phyloP scores from a whole-genome alignment of 208 protist species.

The Porcisia hertigi region DNA sequence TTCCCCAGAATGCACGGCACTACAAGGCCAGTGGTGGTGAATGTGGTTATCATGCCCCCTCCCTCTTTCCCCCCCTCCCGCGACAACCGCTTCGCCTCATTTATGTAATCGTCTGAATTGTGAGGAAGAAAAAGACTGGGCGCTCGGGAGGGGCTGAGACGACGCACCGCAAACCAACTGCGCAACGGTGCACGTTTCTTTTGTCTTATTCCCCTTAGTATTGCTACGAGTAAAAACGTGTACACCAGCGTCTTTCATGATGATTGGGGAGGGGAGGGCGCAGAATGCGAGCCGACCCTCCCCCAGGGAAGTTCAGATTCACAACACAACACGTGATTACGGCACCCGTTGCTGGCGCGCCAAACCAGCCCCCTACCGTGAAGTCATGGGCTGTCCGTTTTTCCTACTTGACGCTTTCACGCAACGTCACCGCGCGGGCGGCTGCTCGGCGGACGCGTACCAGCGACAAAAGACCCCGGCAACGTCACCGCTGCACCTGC shows the following conservation, averaged over 20 bases:
- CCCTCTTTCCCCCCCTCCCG: no score
- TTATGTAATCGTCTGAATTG: no score
- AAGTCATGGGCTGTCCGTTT: no score
- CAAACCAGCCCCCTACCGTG: neutral
- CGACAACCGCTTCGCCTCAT: no score
- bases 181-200: no score
- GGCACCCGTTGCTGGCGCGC: neutral
- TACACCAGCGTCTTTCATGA: neutral
- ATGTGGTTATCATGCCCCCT: no score
- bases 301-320: neutral
- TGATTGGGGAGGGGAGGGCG: neutral
- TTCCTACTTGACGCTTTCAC: conserved; percentile 8
- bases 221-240: neutral
- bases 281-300: neutral
- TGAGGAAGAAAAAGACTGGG: neutral
- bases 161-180: neutral
- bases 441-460: conserved; percentile 36
- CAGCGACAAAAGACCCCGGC: conserved; percentile 38
- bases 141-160: neutral
- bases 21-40: no score
- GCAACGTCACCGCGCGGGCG: conserved; percentile 43
- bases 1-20: no score
- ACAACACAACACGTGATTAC: neutral
- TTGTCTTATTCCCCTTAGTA: neutral
- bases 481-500: conserved; percentile 61